Conservation (phyloP, 306 rosid species). For the Rubus parviflorus region DNA sequence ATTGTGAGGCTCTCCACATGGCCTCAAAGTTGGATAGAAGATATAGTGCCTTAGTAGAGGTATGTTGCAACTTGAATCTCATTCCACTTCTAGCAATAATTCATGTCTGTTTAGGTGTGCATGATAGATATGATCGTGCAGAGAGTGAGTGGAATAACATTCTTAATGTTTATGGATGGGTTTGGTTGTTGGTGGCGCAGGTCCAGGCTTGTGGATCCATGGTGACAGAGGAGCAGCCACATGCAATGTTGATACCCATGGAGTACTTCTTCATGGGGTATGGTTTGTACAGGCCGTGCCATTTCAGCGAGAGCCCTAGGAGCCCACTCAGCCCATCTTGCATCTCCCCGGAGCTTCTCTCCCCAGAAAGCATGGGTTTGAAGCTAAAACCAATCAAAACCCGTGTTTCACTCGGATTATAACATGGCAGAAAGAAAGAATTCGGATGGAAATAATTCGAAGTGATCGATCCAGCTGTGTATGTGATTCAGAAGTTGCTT, state of each 20-base stretch:
- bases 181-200: constrained; percentile 41
- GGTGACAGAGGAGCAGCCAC: constrained; percentile 98
- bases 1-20: constrained; percentile 86
- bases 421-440: constrained; percentile 14
- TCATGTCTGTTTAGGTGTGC: neutral
- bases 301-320: constrained; percentile 70
- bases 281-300: constrained; percentile 70
- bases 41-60: constrained; percentile 88
- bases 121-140: neutral
- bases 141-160: neutral
- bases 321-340: constrained; percentile 90
- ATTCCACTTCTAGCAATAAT: neutral
- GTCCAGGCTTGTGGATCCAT: constrained; percentile 96
- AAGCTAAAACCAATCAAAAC: constrained; percentile 90
- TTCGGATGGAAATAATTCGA: constrained; percentile 17
- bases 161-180: constrained; percentile 11
- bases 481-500: constrained; percentile 21
- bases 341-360: constrained; percentile 88
- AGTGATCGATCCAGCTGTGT: constrained; percentile 22
- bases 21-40: constrained; percentile 75
- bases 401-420: constrained; percentile 48
- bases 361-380: constrained; percentile 97
- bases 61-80: constrained; percentile 30
- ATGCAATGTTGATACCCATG: constrained; percentile 91
- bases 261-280: constrained; percentile 90